phyloP scores from a whole-genome alignment of 202 grass and related monocot genomes.

The Alloteropsis angusta region DNA sequence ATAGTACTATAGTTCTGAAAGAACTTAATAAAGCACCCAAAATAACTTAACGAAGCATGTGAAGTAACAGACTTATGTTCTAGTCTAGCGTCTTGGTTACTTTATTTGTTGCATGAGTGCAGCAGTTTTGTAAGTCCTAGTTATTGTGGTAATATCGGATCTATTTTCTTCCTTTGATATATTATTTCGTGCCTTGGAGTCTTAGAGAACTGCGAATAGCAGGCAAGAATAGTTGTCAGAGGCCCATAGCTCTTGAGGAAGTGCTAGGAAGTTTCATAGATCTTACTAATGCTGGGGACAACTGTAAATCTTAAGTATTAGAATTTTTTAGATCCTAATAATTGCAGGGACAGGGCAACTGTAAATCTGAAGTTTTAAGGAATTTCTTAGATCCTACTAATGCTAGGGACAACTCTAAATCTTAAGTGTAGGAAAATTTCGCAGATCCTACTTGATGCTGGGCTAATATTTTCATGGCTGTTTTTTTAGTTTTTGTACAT shows the following conservation, averaged over 20 bases:
- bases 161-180: constrained; percentile 10
- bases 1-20: constrained; percentile 5
- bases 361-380: neutral
- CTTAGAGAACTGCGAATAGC: neutral
- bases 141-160: constrained; percentile 1
- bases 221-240: neutral
- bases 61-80: constrained; percentile 11
- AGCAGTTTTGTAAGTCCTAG: neutral
- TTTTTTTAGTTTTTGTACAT: neutral
- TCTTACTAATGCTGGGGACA: neutral
- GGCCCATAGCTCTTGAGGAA: neutral
- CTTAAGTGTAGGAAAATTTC: constrained; percentile 4
- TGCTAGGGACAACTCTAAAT: neutral
- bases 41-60: neutral
- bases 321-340: neutral
- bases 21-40: neutral
- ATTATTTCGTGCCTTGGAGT: neutral
- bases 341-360: neutral
- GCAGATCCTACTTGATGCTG: neutral
- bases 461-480: neutral
- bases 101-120: neutral
- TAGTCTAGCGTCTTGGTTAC: neutral
- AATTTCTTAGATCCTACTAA: constrained; percentile 2
- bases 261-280: neutral
- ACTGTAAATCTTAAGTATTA: neutral